These are phyloP conservation scores for Backusella luteola DNA, from an alignment of 192 early-diverging fungal genomes.

Conservation along the genomic window DNA sequence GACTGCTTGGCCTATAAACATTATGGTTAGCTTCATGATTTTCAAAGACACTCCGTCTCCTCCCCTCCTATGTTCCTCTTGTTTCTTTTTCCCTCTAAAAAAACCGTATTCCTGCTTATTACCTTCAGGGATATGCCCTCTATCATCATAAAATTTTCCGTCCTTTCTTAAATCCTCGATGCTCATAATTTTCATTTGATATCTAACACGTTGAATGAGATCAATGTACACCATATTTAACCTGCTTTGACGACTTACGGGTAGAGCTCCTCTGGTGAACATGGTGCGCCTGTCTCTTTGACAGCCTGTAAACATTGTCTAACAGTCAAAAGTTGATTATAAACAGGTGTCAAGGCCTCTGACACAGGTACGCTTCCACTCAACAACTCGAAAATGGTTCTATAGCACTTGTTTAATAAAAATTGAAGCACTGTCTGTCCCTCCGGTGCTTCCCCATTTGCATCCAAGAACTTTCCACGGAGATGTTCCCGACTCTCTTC, in stretches of 20 bases:
- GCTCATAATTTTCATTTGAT: conserved; percentile 82
- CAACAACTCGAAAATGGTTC: conserved; percentile 71
- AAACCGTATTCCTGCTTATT: not conserved
- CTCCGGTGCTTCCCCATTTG: conserved; percentile 53
- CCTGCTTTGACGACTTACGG: conserved; percentile 45
- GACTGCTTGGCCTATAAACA: conserved; percentile 65
- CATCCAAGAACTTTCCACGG: conserved; percentile 54
- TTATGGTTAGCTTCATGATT: not conserved
- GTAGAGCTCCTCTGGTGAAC: conserved; percentile 65
- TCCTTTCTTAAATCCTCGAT: conserved; percentile 80
- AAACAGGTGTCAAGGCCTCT: conserved; percentile 66
- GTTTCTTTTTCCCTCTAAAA: too few species aligned
- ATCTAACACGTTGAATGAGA: not conserved
- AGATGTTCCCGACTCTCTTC: not conserved
- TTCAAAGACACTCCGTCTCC: too few species aligned
- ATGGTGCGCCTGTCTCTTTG: conserved; percentile 61
- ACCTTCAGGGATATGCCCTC: conserved; percentile 70
- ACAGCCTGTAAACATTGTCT: conserved; percentile 64
- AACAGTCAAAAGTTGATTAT: conserved; percentile 72
- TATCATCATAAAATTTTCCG: conserved; percentile 83
- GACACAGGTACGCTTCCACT: conserved; percentile 66
- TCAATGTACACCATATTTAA: not conserved
- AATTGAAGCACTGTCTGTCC: conserved; percentile 68
- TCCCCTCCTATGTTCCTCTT: too few species aligned
- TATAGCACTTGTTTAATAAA: conserved; percentile 74